Evolutionary conservation across 208 protist genomes (phyloP).

Genomic region (Trypanosoma lewisi): DNA sequence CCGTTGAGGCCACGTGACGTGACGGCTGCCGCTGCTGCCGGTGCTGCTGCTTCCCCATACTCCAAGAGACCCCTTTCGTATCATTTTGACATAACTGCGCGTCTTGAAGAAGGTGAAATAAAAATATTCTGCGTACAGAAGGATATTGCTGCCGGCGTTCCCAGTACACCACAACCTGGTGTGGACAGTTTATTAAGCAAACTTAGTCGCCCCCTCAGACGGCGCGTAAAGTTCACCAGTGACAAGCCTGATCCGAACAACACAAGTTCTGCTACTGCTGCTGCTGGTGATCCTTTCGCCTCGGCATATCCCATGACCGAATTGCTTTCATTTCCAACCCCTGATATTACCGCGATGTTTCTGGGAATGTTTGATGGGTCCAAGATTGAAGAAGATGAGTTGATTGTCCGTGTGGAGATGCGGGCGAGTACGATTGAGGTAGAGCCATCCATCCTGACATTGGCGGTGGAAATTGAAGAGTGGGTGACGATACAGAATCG

Average conservation of each 20-base stretch:
- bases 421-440: slow-evolving; percentile 64
- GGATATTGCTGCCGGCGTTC: neutral
- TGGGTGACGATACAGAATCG: slow-evolving; percentile 32
- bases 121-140: slow-evolving; percentile 33
- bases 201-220: slow-evolving; percentile 7
- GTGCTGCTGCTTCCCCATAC: too few species aligned
- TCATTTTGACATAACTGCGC: slow-evolving; percentile 50
- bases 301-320: slow-evolving; percentile 27
- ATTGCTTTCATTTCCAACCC: slow-evolving; percentile 63
- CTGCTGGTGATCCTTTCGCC: neutral
- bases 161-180: neutral
- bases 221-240: slow-evolving; percentile 16
- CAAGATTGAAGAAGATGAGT: slow-evolving; percentile 29
- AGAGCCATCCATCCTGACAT: slow-evolving; percentile 57
- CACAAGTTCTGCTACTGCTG: neutral
- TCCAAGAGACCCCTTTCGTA: neutral
- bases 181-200: neutral
- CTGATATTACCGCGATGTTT: slow-evolving; percentile 35
- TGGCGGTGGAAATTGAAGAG: slow-evolving; percentile 74
- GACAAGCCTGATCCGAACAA: neutral
- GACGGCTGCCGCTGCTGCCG: too few species aligned
- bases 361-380: slow-evolving; percentile 22
- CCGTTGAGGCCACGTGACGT: neutral
- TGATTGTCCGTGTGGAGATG: slow-evolving; percentile 59
- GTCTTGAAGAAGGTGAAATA: slow-evolving; percentile 44